phyloP scores from a whole-genome alignment of 768 basidiomycete species.

The Serendipita sp. region DNA sequence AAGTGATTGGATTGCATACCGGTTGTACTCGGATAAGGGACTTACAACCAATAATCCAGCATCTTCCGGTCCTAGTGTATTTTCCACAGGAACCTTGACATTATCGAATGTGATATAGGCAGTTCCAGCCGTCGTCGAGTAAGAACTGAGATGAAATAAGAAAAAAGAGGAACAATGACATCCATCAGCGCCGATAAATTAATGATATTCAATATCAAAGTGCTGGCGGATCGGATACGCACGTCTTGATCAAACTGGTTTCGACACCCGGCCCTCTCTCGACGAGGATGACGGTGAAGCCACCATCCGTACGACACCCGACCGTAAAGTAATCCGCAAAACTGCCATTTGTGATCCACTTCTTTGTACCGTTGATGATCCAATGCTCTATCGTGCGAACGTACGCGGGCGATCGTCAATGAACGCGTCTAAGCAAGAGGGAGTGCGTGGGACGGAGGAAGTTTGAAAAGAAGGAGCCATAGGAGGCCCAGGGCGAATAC shows the following conservation, averaged over 20 bases:
- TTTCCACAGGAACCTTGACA: constrained; percentile 72
- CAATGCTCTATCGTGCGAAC: too few species aligned
- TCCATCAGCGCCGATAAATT: not conserved
- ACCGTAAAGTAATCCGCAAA: constrained; percentile 19
- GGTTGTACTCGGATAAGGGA: not conserved
- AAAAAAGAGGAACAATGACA: not conserved
- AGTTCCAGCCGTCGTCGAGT: constrained; percentile 78
- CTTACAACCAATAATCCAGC: constrained; percentile 43
- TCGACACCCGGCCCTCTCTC: constrained; percentile 70
- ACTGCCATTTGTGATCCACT: constrained; percentile 61
- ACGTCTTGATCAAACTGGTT: constrained; percentile 72
- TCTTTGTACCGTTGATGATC: constrained; percentile 78
- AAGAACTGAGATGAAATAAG: too few species aligned
- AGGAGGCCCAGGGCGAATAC: not conserved
- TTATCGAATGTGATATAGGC: constrained; percentile 71
- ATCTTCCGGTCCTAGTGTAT: constrained; percentile 70
- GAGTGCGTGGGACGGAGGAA: too few species aligned
- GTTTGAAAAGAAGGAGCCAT: not conserved
- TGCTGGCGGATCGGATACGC: too few species aligned
- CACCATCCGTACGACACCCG: constrained; percentile 27
- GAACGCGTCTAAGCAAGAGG: too few species aligned
- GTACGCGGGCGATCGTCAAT: too few species aligned
- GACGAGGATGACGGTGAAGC: constrained; percentile 74
- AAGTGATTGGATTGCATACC: constrained; percentile 15
- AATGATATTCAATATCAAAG: too few species aligned